Conservation (phyloP, 345 rosid species). For the Bruguiera parviflora region DNA sequence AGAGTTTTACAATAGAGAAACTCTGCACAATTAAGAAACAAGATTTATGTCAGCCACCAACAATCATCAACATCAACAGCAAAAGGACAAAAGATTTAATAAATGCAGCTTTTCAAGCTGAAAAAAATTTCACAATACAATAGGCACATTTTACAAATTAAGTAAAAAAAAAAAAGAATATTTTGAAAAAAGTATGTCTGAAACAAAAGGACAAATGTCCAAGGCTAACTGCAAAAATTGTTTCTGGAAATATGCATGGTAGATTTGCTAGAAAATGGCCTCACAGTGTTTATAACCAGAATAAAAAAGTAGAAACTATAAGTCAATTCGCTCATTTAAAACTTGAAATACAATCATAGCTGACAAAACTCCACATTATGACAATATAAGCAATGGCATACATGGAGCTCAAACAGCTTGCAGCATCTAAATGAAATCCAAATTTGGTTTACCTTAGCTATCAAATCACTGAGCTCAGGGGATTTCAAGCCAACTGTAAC, state of each 20-base stretch:
- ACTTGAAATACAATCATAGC: not conserved
- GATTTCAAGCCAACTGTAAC: constrained; percentile 54
- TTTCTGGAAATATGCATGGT: not conserved
- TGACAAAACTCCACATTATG: not conserved
- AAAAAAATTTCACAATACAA: not conserved
- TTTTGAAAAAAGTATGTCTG: not conserved
- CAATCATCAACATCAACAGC: not conserved
- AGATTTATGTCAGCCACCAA: not conserved
- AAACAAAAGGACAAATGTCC: not conserved
- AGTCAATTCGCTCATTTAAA: too few species aligned
- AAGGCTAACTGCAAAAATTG: not conserved
- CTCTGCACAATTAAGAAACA: constrained; percentile 48
- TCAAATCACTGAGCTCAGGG: constrained; percentile 49
- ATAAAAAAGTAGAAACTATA: not conserved
- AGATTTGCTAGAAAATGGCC: not conserved
- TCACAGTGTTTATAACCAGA: not conserved
- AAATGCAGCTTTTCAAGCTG: not conserved
- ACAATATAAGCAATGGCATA: not conserved
- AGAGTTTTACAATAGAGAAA: constrained; percentile 52
- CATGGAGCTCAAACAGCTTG: constrained; percentile 8
- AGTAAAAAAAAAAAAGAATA: not conserved
- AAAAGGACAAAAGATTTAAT: not conserved
- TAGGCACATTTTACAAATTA: not conserved
- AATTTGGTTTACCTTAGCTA: constrained; percentile 60
- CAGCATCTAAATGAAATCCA: constrained; percentile 2